These are phyloP conservation scores for Cudoniella acicularis DNA, from an alignment of 495 filamentous ascomycete genomes.

Conservation along the genomic window DNA sequence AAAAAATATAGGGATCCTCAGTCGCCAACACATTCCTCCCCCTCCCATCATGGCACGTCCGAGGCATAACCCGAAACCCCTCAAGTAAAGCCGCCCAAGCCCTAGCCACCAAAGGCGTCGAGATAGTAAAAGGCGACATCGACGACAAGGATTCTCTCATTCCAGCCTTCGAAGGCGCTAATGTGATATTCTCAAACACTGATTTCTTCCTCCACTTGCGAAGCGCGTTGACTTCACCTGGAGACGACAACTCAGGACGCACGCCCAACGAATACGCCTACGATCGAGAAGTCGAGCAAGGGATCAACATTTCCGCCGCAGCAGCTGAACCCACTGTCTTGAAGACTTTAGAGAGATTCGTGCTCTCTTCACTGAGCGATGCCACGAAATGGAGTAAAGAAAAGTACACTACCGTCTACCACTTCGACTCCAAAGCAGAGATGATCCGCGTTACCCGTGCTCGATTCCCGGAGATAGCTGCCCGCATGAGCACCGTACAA, in stretches of 20 bases:
- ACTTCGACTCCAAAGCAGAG: constrained; percentile 36
- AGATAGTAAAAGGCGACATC: constrained; percentile 44
- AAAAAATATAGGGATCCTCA: constrained; percentile 25
- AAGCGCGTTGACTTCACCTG: constrained; percentile 24
- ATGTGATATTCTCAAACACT: constrained; percentile 50
- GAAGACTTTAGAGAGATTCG: constrained; percentile 37
- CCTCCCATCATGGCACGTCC: constrained; percentile 35
- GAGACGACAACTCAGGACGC: constrained; percentile 7
- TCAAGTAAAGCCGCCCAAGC: constrained; percentile 32
- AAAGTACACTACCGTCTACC: constrained; percentile 33
- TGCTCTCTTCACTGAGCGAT: constrained; percentile 36
- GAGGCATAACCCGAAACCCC: constrained; percentile 39
- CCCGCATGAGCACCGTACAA: not conserved
- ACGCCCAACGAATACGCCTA: constrained; percentile 28
- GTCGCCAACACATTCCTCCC: constrained; percentile 36
- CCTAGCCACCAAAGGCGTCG: constrained; percentile 40
- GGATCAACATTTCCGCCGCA: constrained; percentile 42
- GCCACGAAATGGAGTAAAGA: constrained; percentile 30
- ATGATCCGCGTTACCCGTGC: not conserved
- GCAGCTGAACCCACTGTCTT: constrained; percentile 41
- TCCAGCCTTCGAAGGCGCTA: constrained; percentile 41
- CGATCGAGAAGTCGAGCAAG: constrained; percentile 7
- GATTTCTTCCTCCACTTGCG: constrained; percentile 35
- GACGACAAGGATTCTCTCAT: constrained; percentile 38
- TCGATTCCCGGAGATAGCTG: not conserved